These are phyloP conservation scores for Phytophthora citricola DNA, from an alignment of 352 stramenopile species.

Conservation along the genomic window DNA sequence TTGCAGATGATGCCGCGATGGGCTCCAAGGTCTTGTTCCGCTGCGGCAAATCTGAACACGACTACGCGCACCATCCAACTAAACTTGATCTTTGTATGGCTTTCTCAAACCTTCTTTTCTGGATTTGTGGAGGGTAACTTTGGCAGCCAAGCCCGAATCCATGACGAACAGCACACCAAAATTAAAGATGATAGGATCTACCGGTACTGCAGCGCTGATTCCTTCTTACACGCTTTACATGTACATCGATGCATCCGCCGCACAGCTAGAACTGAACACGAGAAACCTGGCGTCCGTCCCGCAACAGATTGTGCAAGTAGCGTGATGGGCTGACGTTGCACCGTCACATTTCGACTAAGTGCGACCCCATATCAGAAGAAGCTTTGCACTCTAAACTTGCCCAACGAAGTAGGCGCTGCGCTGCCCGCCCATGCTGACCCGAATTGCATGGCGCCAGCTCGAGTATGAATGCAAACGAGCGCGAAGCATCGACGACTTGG, in stretches of 20 bases:
- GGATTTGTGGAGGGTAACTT: no score
- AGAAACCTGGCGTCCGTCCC: conserved; percentile 12
- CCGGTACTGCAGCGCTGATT: not conserved
- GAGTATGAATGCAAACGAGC: not conserved
- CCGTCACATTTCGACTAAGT: conserved; percentile 36
- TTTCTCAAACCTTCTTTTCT: no score
- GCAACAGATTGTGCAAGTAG: conserved; percentile 7
- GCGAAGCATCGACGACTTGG: not conserved
- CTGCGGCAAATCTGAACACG: conserved; percentile 10
- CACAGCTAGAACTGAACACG: not conserved
- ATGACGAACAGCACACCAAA: no score
- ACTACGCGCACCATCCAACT: not conserved
- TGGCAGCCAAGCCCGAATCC: no score
- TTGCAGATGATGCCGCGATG: conserved; percentile 29
- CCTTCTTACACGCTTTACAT: not conserved
- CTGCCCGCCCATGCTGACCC: not conserved
- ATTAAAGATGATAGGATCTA: no score
- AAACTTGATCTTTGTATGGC: no score
- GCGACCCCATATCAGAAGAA: conserved; percentile 23
- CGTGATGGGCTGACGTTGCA: conserved; percentile 11
- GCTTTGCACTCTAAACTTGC: not conserved
- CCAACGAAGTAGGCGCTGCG: not conserved
- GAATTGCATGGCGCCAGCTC: conserved; percentile 6
- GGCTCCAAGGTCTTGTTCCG: conserved; percentile 9
- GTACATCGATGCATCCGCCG: not conserved